These are phyloP conservation scores for Neotropicomus parvogracilis DNA, from an alignment of 1,284 basidiomycete genomes.

Conservation along the genomic window DNA sequence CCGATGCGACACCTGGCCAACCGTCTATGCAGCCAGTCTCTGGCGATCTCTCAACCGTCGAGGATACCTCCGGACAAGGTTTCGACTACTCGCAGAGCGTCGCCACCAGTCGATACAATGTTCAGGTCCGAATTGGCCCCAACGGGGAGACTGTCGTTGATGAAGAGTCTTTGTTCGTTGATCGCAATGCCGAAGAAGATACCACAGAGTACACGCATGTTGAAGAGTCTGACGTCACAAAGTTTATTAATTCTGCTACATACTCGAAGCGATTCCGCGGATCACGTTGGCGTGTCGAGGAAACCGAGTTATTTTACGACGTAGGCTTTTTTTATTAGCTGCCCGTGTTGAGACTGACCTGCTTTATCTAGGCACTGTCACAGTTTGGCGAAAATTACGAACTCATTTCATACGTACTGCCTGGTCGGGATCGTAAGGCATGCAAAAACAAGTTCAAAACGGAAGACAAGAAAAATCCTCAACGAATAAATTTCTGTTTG, in stretches of 20 bases:
- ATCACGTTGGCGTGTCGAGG: slow-evolving; percentile 79
- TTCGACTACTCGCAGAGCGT: slow-evolving; percentile 68
- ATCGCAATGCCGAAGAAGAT: slow-evolving; percentile 60
- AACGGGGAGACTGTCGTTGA: slow-evolving; percentile 80
- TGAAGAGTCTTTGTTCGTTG: slow-evolving; percentile 74
- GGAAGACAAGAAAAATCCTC: slow-evolving; percentile 77
- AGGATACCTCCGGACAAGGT: slow-evolving; percentile 47
- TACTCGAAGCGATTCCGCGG: slow-evolving; percentile 75
- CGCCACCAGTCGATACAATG: slow-evolving; percentile 67
- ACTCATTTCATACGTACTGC: slow-evolving; percentile 81
- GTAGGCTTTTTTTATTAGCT: slow-evolving; percentile 41
- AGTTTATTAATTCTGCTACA: slow-evolving; percentile 82
- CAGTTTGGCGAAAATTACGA: slow-evolving; percentile 93
- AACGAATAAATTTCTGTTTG: slow-evolving; percentile 62
- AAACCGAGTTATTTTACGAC: slow-evolving; percentile 83
- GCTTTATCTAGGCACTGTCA: slow-evolving; percentile 62
- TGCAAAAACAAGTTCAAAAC: slow-evolving; percentile 90
- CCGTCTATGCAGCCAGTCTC: slow-evolving; percentile 11
- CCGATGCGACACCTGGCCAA: slow-evolving; percentile 4
- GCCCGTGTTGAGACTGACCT: slow-evolving; percentile 6
- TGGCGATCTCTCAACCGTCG: slow-evolving; percentile 6
- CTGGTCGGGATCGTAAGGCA: slow-evolving; percentile 80
- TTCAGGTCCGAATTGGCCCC: slow-evolving; percentile 76
- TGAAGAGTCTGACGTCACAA: slow-evolving; percentile 77
- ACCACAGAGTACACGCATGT: slow-evolving; percentile 73